phyloP scores from a whole-genome alignment of 1,139 yeast species.

The Protomyces inundatus region DNA sequence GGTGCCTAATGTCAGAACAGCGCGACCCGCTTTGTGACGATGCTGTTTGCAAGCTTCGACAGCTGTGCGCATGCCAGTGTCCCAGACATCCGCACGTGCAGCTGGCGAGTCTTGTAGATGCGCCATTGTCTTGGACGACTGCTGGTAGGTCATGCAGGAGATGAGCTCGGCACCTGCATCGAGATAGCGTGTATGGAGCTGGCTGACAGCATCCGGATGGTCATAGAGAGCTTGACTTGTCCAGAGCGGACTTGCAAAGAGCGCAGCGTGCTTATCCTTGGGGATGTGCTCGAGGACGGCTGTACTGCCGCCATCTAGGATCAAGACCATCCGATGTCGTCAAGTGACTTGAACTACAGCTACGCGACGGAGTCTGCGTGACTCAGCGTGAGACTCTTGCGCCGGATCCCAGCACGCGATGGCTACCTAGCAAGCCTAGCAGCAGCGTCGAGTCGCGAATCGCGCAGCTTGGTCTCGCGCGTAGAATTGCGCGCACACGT shows the following conservation, averaged over 20 bases:
- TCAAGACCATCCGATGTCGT: background rate
- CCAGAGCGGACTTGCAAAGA: conserved; percentile 16
- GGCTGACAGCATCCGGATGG: conserved; percentile 5
- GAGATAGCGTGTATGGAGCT: conserved; percentile 1
- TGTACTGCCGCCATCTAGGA: conserved; percentile 24
- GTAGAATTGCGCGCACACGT: no score
- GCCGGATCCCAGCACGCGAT: background rate
- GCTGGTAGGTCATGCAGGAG: conserved; percentile 25
- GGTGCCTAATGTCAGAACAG: conserved; percentile 18
- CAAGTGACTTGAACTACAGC: background rate
- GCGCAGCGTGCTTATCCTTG: background rate
- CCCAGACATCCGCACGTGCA: background rate
- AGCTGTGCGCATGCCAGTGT: conserved; percentile 13
- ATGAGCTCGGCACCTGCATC: conserved; percentile 15
- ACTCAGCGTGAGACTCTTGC: background rate
- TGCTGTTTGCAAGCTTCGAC: background rate
- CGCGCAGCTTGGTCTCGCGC: background rate
- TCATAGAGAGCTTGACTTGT: conserved; percentile 18
- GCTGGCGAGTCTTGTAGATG: background rate
- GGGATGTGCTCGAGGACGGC: conserved; percentile 5
- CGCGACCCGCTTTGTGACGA: background rate
- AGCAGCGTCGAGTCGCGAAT: background rate
- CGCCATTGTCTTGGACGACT: conserved; percentile 11
- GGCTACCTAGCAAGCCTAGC: background rate
- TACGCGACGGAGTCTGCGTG: background rate